phyloP scores from a whole-genome alignment of 2,329 filamentous ascomycete genomes.

The Pseudogymnoascus sp. region DNA sequence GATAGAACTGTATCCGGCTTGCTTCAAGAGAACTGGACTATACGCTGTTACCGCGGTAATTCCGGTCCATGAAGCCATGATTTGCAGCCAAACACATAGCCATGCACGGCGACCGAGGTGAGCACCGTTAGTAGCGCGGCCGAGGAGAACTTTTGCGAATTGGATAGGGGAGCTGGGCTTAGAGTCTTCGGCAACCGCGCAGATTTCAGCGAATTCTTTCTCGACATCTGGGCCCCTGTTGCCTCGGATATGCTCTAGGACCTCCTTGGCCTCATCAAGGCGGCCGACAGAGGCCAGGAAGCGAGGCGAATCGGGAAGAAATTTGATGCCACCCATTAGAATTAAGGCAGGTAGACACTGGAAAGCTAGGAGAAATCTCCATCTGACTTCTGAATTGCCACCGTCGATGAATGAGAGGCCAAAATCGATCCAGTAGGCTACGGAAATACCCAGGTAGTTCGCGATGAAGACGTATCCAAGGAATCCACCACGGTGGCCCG shows the following conservation, averaged over 20 bases:
- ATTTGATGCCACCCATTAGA: conserved; percentile 32
- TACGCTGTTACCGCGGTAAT: conserved; percentile 32
- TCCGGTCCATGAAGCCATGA: conserved; percentile 38
- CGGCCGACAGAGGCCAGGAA: conserved; percentile 15
- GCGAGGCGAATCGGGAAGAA: conserved; percentile 40
- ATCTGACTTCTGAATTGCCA: conserved; percentile 19
- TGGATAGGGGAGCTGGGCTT: conserved; percentile 32
- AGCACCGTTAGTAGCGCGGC: conserved; percentile 27
- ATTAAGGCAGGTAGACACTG: conserved; percentile 35
- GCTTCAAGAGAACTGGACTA: conserved; percentile 28
- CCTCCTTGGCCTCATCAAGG: conserved; percentile 14
- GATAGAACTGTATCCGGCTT: conserved; percentile 32
- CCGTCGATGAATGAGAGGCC: conserved; percentile 33
- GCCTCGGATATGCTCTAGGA: conserved; percentile 16
- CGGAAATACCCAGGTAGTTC: conserved; percentile 26
- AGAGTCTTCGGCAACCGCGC: conserved; percentile 26
- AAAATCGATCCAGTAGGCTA: conserved; percentile 29
- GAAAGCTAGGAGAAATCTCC: conserved; percentile 28
- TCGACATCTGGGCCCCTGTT: conserved; percentile 17
- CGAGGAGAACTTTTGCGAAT: conserved; percentile 33
- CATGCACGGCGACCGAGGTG: conserved; percentile 35
- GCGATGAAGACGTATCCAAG: conserved; percentile 27
- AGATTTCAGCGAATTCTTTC: conserved; percentile 31
- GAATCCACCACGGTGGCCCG: conserved; percentile 24
- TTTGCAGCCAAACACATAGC: conserved; percentile 38